Base-by-base conservation (phyloP, 805 yeast genomes). In the Spathaspora boniae region DNA sequence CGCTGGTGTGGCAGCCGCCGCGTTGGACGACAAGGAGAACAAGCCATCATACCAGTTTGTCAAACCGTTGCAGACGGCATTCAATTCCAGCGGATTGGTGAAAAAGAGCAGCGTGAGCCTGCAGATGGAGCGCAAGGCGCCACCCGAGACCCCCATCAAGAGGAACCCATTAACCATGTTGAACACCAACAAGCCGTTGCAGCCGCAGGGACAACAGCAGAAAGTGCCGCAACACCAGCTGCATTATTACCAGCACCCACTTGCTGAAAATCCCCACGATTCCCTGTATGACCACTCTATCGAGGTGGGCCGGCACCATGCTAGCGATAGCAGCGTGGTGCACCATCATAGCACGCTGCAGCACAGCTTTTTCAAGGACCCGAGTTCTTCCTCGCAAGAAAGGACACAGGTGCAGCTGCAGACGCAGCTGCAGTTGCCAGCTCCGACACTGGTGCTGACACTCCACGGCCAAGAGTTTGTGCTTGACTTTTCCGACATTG, bases 41-140 rank as follows among this genome's bases (percentile, higher is more conserved):
- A 56, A 54, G 31, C 41, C 56, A 3, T 62, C 68, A 8, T 85
- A 81, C 57, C 74, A 78, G 44, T 75, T 78, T 31, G 93, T 84
- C 16, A 84, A 82, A 52, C 96, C 96, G 2, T 68, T 86, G 26
- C 95, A 86, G 54, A 81, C 89, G 0, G 95, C 93, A 11, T 86
- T 86, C 57, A 71, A 77, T 54, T 74, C 89, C 2, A 64, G 85
- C 0, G 96, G 96, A 0, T 61, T 86, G 23, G 58, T 80, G 66
- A 82, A 59, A 64, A 79, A 58, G 62, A 65, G 54, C 48, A 56
- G 52, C 14, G 40, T 60, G 6, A 46, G 29, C 7, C 27, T 14
- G 32, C 39, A 29, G 11, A 24, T 12, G 5, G 38, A 32, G 29
- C 48, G 55, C 26, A 65, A 64, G 34, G 47, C 56, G 7, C 70